A percentile compares a stretch with the other conserved stretches of the same genome.
Conservation (phyloP, 192 early-diverging fungal genomes). For the Fimicolochytrium jonesii region DNA sequence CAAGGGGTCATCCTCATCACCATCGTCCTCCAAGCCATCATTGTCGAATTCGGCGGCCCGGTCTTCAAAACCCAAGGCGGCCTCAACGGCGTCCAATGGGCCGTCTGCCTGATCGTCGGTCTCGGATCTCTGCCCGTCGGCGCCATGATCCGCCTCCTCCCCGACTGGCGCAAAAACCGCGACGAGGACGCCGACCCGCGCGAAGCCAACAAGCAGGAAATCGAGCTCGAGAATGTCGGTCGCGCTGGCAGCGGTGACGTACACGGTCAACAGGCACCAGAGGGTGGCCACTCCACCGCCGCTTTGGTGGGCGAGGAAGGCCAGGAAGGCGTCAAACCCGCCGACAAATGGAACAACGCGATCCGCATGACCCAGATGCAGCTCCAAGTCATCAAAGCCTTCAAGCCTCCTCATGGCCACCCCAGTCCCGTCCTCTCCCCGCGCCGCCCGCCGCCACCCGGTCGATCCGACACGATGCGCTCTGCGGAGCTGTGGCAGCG, state of each 20-base stretch:
- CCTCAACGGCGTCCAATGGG: constrained; percentile 74
- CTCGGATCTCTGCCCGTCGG: constrained; percentile 79
- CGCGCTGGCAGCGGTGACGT: no score
- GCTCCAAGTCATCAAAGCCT: constrained; percentile 16
- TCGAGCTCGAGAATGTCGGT: no score
- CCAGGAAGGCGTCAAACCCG: neutral
- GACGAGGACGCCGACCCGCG: constrained; percentile 13
- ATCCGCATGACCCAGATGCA: constrained; percentile 27
- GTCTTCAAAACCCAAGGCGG: constrained; percentile 72
- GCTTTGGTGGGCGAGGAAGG: neutral
- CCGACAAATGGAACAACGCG: constrained; percentile 7
- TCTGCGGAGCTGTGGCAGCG: constrained; percentile 25
- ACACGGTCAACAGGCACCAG: no score
- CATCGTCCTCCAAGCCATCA: constrained; percentile 75
- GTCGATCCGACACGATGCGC: neutral
- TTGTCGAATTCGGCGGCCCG: constrained; percentile 82
- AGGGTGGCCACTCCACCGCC: neutral
- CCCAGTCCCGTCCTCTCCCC: neutral
- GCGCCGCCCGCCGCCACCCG: neutral
- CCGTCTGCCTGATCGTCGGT: constrained; percentile 75
- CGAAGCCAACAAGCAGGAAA: neutral
- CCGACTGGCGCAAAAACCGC: constrained; percentile 49
- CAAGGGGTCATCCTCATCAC: constrained; percentile 71
- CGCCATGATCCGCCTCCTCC: constrained; percentile 79
- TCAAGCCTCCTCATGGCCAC: neutral